Conservation (phyloP, 768 basidiomycete genomes). For the Mycena kentingensis region DNA sequence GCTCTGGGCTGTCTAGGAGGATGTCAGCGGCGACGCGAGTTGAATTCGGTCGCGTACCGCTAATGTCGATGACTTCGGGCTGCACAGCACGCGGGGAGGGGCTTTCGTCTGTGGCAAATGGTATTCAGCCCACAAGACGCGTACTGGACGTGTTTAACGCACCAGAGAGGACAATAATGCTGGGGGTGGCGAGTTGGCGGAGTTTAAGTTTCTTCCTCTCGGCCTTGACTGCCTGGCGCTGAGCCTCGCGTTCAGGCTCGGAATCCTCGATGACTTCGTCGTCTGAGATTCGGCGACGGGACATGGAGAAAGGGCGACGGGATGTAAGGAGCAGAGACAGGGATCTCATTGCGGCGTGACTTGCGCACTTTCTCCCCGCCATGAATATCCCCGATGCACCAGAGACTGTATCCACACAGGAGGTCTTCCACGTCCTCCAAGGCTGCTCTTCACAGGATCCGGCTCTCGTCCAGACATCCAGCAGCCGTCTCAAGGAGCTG, state of each 20-base stretch:
- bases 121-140: background rate
- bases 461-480: conserved; percentile 48
- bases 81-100: background rate
- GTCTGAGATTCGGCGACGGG: conserved; percentile 7
- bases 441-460: conserved; percentile 78
- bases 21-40: background rate
- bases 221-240: conserved; percentile 28
- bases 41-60: conserved; percentile 17
- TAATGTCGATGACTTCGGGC: conserved; percentile 24
- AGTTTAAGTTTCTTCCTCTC: conserved; percentile 28
- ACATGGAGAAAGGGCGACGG: background rate
- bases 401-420: conserved; percentile 55
- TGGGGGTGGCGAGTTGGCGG: background rate
- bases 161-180: conserved; percentile 18
- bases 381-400: conserved; percentile 39
- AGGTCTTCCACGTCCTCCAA: conserved; percentile 66
- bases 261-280: conserved; percentile 64
- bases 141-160: background rate
- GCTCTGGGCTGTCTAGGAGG: conserved; percentile 19
- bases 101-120: conserved; percentile 8
- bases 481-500: conserved; percentile 66
- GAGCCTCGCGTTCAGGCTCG: conserved; percentile 64
- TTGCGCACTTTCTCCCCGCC: conserved; percentile 3
- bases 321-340: conserved; percentile 3
- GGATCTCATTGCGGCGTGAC: background rate